phyloP scores from a whole-genome alignment of 345 rosid species.

The Lepidium africanum region DNA sequence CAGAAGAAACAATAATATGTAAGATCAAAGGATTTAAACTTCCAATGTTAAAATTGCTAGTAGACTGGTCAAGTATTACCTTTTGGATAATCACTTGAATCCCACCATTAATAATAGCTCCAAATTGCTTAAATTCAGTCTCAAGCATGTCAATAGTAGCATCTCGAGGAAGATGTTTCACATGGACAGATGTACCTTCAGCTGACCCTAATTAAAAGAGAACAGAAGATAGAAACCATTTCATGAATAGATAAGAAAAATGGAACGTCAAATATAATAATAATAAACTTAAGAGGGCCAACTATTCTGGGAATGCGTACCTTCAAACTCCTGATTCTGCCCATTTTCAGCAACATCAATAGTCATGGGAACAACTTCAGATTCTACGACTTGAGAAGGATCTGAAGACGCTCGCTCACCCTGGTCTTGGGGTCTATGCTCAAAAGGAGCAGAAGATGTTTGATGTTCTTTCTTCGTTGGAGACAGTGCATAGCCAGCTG shows the following conservation, averaged over 20 bases:
- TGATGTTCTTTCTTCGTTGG: conserved; percentile 12
- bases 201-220: conserved; percentile 22
- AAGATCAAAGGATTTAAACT: neutral
- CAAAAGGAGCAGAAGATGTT: neutral
- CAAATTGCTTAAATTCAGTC: conserved; percentile 75
- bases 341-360: conserved; percentile 41
- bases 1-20: neutral
- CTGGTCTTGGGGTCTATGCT: conserved; percentile 1
- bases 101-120: conserved; percentile 60
- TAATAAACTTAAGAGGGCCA: neutral
- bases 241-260: neutral
- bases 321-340: conserved; percentile 46
- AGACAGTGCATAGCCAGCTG: neutral
- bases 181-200: conserved; percentile 72
- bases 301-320: conserved; percentile 10
- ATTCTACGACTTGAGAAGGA: conserved; percentile 10
- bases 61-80: neutral
- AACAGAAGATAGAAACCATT: neutral
- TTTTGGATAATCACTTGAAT: conserved; percentile 12
- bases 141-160: conserved; percentile 56
- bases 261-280: neutral
- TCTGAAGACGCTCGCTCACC: neutral
- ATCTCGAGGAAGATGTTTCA: conserved; percentile 67
- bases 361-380: conserved; percentile 5
- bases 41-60: neutral